Conservation (phyloP, 2,329 filamentous ascomycete genomes). For the Emergomyces orientalis region DNA sequence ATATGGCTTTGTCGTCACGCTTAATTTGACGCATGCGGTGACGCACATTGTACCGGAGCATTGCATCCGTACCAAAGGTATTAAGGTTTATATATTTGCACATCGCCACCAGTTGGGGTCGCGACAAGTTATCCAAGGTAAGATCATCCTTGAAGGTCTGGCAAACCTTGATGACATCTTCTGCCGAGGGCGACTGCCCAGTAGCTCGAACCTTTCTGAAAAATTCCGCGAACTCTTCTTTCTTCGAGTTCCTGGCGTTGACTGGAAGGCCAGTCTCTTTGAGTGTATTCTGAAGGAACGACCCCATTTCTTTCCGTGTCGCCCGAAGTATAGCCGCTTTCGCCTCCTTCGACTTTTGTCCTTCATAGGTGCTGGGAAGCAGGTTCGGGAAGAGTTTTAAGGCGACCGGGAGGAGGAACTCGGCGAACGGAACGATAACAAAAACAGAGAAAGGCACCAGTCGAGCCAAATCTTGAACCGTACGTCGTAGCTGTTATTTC, state of each 20-base stretch:
- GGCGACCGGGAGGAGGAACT: slow-evolving; percentile 82
- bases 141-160: slow-evolving; percentile 98
- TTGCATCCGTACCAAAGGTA: slow-evolving; percentile 93
- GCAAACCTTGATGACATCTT: slow-evolving; percentile 97
- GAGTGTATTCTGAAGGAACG: slow-evolving; percentile 77
- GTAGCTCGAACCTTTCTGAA: slow-evolving; percentile 93
- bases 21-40: slow-evolving; percentile 99
- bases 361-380: slow-evolving; percentile 94
- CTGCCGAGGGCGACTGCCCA: slow-evolving; percentile 74
- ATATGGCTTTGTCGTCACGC: slow-evolving; percentile 89
- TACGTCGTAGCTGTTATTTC: slow-evolving; percentile 59
- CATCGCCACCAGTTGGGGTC: slow-evolving; percentile 92
- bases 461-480: slow-evolving; percentile 84
- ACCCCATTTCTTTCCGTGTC: slow-evolving; percentile 87
- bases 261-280: slow-evolving; percentile 89
- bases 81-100: slow-evolving; percentile 98
- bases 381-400: slow-evolving; percentile 95
- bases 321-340: slow-evolving; percentile 74
- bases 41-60: slow-evolving; percentile 93
- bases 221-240: slow-evolving; percentile 90
- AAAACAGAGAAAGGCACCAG: slow-evolving; percentile 95
- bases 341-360: slow-evolving; percentile 76
- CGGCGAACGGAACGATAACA: slow-evolving; percentile 91
- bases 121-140: slow-evolving; percentile 90
- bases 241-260: slow-evolving; percentile 72